phyloP scores from a whole-genome alignment of 2,329 filamentous ascomycete species.

The Calonectria pteridis region DNA sequence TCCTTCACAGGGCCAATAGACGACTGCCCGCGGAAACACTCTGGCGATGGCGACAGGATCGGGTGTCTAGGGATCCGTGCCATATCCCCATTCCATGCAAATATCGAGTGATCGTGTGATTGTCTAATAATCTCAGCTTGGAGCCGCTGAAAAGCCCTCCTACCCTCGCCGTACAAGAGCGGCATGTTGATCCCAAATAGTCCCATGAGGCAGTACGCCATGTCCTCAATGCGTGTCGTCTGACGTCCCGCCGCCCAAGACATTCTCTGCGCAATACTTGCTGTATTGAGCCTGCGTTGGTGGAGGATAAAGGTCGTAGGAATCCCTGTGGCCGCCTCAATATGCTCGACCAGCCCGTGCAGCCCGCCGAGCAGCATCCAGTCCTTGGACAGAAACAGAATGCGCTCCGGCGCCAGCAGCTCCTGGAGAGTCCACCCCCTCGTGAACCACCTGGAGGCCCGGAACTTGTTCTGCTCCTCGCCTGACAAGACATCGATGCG shows the following conservation, averaged over 20 bases:
- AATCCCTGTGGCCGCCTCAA: slow-evolving; percentile 27
- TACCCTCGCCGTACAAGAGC: slow-evolving; percentile 39
- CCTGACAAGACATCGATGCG: not conserved
- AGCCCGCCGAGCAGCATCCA: slow-evolving; percentile 28
- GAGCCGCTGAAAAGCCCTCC: slow-evolving; percentile 38
- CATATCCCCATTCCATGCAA: slow-evolving; percentile 33
- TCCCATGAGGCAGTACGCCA: slow-evolving; percentile 40
- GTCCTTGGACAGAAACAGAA: slow-evolving; percentile 29
- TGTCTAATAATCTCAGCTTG: slow-evolving; percentile 43
- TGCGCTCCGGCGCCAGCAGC: slow-evolving; percentile 28
- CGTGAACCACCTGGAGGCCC: slow-evolving; percentile 29
- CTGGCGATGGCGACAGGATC: slow-evolving; percentile 17
- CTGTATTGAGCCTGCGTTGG: slow-evolving; percentile 12
- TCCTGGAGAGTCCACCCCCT: slow-evolving; percentile 40
- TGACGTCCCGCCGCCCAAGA: slow-evolving; percentile 36
- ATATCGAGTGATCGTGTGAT: slow-evolving; percentile 39
- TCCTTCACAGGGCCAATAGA: slow-evolving; percentile 15
- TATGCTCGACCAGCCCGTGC: slow-evolving; percentile 7
- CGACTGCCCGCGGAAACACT: slow-evolving; percentile 12
- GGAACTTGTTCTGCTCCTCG: slow-evolving; percentile 53
- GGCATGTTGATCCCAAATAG: slow-evolving; percentile 40
- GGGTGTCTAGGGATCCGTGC: not conserved
- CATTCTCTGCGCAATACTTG: slow-evolving; percentile 35
- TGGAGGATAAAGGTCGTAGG: slow-evolving; percentile 19
- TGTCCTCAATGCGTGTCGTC: slow-evolving; percentile 36